Conservation (phyloP, 1,284 basidiomycete genomes). For the Fomitopsis betulina region DNA sequence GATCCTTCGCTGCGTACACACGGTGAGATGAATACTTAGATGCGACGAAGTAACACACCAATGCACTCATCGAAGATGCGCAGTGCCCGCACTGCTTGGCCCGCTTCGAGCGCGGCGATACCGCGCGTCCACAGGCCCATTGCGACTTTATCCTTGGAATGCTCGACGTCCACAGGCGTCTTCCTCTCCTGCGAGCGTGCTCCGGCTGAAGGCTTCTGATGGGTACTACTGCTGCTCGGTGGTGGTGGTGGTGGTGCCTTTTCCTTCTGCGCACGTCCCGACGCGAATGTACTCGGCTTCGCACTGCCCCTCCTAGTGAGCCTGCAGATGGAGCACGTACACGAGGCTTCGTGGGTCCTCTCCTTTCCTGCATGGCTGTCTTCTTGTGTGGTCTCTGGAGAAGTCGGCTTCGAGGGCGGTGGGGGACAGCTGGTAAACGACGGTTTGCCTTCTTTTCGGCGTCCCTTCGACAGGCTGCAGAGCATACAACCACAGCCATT, state of each 20-base stretch:
- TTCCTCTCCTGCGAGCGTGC: neutral
- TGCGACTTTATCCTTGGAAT: neutral
- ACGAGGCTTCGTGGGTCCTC: neutral
- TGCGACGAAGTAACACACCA: conserved; percentile 1
- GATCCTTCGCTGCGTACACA: conserved; percentile 1
- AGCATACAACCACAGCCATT: neutral
- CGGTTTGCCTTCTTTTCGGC: neutral
- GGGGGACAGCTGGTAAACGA: neutral
- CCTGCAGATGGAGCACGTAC: no score
- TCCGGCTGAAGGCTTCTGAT: neutral
- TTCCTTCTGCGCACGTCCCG: neutral
- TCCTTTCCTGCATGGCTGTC: neutral
- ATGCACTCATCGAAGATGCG: conserved; percentile 4
- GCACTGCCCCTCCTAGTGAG: no score
- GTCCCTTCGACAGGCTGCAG: neutral
- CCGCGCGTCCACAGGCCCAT: neutral
- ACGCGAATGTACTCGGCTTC: neutral
- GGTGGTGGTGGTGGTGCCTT: neutral
- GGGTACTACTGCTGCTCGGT: neutral
- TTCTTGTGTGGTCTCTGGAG: neutral
- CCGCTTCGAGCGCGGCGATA: neutral
- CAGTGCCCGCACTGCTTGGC: neutral
- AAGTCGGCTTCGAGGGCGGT: neutral
- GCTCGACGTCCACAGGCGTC: neutral
- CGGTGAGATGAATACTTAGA: neutral